Percentiles rank a stretch among this genome's conserved stretches.
These are phyloP conservation scores for Ophiocordyceps camponoti-saundersi DNA, from an alignment of 2,329 filamentous ascomycete genomes.

Conservation along the genomic window DNA sequence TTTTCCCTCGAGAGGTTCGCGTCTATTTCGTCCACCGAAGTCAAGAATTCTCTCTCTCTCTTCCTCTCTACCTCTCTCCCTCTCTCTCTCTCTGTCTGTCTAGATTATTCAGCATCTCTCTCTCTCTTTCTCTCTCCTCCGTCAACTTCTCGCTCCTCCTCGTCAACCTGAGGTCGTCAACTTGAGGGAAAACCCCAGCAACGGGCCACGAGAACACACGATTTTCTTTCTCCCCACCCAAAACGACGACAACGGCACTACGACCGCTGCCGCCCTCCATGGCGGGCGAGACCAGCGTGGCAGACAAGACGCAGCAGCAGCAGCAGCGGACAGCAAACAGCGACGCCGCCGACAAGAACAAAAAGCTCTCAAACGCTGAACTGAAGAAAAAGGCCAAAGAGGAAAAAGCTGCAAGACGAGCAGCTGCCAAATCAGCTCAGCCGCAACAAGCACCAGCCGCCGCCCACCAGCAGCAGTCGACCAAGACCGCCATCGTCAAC, in stretches of 20 bases:
- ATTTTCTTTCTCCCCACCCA: no score
- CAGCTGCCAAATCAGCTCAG: conserved; percentile 46
- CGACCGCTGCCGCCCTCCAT: conserved; percentile 5
- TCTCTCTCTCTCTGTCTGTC: no score
- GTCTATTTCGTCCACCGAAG: no score
- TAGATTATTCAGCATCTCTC: not conserved
- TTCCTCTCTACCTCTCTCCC: not conserved
- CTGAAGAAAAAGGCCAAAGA: conserved; percentile 81
- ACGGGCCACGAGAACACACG: no score
- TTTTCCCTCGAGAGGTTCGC: no score
- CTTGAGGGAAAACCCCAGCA: no score
- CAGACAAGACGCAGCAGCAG: conserved; percentile 11
- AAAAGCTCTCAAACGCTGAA: conserved; percentile 57
- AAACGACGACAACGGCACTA: no score
- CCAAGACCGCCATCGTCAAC: not conserved
- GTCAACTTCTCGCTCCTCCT: not conserved
- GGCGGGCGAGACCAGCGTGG: conserved; percentile 14
- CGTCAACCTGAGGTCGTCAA: not conserved
- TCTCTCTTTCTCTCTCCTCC: not conserved
- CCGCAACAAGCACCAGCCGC: conserved; percentile 17
- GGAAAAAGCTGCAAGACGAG: conserved; percentile 76
- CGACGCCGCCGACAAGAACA: conserved; percentile 14
- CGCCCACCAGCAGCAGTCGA: conserved; percentile 14
- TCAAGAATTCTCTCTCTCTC: not conserved
- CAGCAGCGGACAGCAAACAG: conserved; percentile 5